These are phyloP conservation scores for Colletotrichum navitas DNA, from an alignment of 2,329 filamentous ascomycete genomes.

Conservation along the genomic window DNA sequence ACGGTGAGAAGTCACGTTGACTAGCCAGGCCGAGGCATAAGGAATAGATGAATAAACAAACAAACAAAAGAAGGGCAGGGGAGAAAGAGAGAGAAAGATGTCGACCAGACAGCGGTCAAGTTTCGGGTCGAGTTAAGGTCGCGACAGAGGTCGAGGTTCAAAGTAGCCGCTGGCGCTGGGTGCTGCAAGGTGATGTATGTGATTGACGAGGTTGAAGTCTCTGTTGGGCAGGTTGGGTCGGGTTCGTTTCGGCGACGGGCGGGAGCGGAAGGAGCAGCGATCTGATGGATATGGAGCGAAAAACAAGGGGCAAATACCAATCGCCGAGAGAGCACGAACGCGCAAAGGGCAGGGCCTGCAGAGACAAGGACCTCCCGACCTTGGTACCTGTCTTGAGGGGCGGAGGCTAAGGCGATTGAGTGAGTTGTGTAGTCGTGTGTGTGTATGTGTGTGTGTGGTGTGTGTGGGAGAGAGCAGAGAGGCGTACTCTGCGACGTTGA, in stretches of 20 bases:
- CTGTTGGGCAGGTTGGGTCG: conserved; percentile 29
- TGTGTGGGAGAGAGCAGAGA: conserved; percentile 1
- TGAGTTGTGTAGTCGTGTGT: not conserved
- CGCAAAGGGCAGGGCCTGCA: conserved; percentile 6
- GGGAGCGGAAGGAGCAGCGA: conserved; percentile 42
- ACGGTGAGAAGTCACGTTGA: not conserved
- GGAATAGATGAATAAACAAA: not conserved
- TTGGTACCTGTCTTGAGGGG: conserved; percentile 8
- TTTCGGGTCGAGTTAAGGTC: conserved; percentile 19
- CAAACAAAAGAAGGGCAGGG: not conserved
- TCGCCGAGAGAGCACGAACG: conserved; percentile 12
- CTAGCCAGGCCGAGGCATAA: not conserved
- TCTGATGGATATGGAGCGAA: conserved; percentile 36
- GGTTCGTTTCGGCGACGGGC: conserved; percentile 40
- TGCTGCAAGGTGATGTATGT: conserved; percentile 36
- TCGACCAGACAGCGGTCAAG: conserved; percentile 6
- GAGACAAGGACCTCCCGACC: conserved; percentile 14
- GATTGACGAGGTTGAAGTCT: conserved; percentile 20
- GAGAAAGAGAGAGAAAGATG: not conserved
- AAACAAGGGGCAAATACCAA: conserved; percentile 9
- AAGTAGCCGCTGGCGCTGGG: conserved; percentile 7
- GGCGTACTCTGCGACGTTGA: conserved; percentile 19
- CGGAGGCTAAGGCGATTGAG: not conserved
- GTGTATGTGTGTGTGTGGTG: conserved; percentile 3
- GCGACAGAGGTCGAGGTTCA: conserved; percentile 6